Base-by-base conservation (phyloP, 495 filamentous ascomycete genomes). In the Penicillium chermesinum region DNA sequence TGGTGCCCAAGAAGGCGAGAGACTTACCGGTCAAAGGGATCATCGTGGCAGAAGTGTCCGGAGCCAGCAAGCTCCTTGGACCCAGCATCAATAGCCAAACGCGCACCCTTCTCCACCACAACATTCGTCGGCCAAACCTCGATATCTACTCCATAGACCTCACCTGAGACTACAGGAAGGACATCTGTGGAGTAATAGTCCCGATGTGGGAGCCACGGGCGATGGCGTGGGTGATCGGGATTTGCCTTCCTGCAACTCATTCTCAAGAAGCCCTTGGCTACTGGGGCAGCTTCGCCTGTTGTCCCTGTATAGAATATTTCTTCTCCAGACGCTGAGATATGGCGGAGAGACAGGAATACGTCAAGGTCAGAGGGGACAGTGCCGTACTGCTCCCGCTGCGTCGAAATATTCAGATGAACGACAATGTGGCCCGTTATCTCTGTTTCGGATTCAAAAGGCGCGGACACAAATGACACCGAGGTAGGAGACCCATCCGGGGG, bases 81-180 rank as follows among this genome's bases (percentile, higher is more conserved):
- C 1, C 69, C 48, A 2, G 85, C 69, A 55, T 86, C 80, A n/a
- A 86, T 10, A 2, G 41, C 41, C 18, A 54, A 19, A 10, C 20
- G 19, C 3, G 20, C 62, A 1, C 59, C 62, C 36, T 68, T 64
- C 38, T 72, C 73, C 12, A 83, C 73, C 4, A 87, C 71, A 0
- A 84, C 79, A 58, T 84, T 84, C 0, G 81, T 86, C 13, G 83
- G 83, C 83, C 82, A 86, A 3, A 86, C 57, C 65, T 87, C 83
- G 8, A 87, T 71, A 52, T 85, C 82, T 0, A 86, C 79, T 0
- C 58, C 58, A 48, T 87, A 86, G 3, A 85, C 72, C 48, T 79
- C 73, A 0, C 74, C 76, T 0, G 72, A 64, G 19, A 76, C 67
- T 0, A 85, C 77, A 12, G 70, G 68, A 25, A 71, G 70, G 3